Evolutionary conservation across 441 rosid genomes (phyloP), one percentile per base, ranked within the genome.

Genomic region (Manihot esculenta): DNA sequence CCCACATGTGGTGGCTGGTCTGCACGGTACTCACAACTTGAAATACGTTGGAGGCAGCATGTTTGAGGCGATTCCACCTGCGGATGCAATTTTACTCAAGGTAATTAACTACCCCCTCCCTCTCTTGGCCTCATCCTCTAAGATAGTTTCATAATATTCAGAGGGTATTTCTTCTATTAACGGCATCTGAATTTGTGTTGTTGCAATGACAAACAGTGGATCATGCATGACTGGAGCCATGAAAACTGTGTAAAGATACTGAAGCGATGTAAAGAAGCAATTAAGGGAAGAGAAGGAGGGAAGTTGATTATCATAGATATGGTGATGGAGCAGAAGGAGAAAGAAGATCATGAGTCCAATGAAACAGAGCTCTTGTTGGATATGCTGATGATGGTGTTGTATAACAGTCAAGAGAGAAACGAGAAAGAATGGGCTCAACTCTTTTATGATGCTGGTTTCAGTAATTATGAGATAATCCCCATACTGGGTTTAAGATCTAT

Each of bases 191-290:
- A 2, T 45, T 11, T 45, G 13, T 7, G 4, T 45, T 45, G 48
- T 1, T 11, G 4, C 4, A 14, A 20, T n/a, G 38, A 38, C 18
- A 20, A 44, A n/a, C 55, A 73, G 72, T 60, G 30, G 44, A 74
- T 53, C 21, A 20, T 74, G 60, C 78, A 75, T 9, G 71, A 66
- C 1, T 79, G 69, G 79, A 73, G 26, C 10, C 41, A 35, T 35
- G 41, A 35, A 35, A 35, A 35, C 41, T 35, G 41, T 6, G 41
- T 35, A 2, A 35, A 76, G 48, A 57, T 78, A 55, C 66, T 70
- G 3, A 70, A 55, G 10, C 42, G 9, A 2, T 74, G 75, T 20
- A 66, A 61, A 59, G 62, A 74, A 42, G 78, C 76, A 7, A 41
- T 74, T 21, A 30, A 23, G 5, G 33, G 26, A 18, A 70, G 48